phyloP scores from a whole-genome alignment of 768 basidiomycete genomes.

The Podaxis pistillaris region DNA sequence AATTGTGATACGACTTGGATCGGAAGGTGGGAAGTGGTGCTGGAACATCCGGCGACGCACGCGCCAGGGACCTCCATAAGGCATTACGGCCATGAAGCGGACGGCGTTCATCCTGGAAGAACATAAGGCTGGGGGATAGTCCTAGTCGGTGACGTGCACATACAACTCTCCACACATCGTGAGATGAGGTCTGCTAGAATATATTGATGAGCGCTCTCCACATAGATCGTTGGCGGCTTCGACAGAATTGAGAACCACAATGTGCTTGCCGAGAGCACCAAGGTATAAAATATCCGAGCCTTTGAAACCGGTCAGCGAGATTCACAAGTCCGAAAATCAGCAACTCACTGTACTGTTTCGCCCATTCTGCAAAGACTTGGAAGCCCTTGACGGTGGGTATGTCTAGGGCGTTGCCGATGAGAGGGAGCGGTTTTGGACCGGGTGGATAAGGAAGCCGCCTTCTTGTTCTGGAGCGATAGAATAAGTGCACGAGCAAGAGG shows the following conservation, averaged over 20 bases:
- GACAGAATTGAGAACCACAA: conserved; percentile 17
- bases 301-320: neutral
- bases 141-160: neutral
- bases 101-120: conserved; percentile 37
- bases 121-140: neutral
- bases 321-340: too few relatives aligned
- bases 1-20: conserved; percentile 12
- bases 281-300: conserved; percentile 15
- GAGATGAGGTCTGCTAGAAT: neutral
- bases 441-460: conserved; percentile 18
- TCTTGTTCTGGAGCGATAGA: neutral
- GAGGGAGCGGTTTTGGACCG: conserved; percentile 19
- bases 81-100: conserved; percentile 37
- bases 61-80: conserved; percentile 40
- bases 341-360: conserved; percentile 19
- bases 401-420: conserved; percentile 23
- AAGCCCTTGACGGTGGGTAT: conserved; percentile 15
- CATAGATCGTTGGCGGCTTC: conserved; percentile 13
- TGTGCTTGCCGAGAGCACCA: conserved; percentile 15
- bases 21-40: conserved; percentile 35
- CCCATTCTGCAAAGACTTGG: conserved; percentile 18
- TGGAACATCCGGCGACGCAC: conserved; percentile 39
- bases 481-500: neutral
- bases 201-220: neutral
- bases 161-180: conserved; percentile 6